These are phyloP conservation scores for Ophiostoma pallidulum DNA, from an alignment of 2,329 filamentous ascomycete species.

Conservation along the genomic window DNA sequence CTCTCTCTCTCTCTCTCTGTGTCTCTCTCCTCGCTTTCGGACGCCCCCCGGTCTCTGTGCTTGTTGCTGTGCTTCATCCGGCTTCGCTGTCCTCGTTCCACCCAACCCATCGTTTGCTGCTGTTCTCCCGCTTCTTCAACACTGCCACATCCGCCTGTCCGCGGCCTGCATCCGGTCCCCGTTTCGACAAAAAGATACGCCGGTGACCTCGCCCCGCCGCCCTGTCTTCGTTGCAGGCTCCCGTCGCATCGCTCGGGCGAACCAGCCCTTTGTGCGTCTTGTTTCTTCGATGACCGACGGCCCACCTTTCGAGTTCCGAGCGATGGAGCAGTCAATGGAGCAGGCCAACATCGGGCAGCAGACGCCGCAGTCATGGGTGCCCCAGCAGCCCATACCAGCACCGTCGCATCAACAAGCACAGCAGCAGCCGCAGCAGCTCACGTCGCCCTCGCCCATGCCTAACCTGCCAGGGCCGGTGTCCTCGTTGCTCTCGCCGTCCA, in stretches of 20 bases:
- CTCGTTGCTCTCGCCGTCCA: neutral
- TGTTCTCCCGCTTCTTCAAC: neutral
- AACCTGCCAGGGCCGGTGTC: neutral
- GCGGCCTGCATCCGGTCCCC: neutral
- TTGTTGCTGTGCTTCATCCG: too few species aligned
- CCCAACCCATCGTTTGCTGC: neutral
- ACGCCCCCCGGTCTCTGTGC: neutral
- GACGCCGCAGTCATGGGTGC: conserved; percentile 17
- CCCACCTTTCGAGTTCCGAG: neutral
- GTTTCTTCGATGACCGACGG: neutral
- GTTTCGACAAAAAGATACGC: too few species aligned
- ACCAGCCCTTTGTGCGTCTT: neutral
- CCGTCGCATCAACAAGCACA: conserved; percentile 18
- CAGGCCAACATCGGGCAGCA: conserved; percentile 18
- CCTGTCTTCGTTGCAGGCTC: neutral
- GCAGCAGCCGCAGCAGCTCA: conserved; percentile 13
- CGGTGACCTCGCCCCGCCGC: neutral
- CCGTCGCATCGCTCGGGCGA: neutral
- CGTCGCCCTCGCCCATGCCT: neutral
- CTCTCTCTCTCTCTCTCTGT: neutral
- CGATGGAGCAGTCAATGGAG: conserved; percentile 20
- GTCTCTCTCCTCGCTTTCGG: neutral
- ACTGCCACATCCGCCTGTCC: neutral
- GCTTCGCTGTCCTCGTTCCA: too few species aligned
- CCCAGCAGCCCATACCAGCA: conserved; percentile 15